Conservation (phyloP, 148 eudicot genomes). For the Agrostemma githago region DNA sequence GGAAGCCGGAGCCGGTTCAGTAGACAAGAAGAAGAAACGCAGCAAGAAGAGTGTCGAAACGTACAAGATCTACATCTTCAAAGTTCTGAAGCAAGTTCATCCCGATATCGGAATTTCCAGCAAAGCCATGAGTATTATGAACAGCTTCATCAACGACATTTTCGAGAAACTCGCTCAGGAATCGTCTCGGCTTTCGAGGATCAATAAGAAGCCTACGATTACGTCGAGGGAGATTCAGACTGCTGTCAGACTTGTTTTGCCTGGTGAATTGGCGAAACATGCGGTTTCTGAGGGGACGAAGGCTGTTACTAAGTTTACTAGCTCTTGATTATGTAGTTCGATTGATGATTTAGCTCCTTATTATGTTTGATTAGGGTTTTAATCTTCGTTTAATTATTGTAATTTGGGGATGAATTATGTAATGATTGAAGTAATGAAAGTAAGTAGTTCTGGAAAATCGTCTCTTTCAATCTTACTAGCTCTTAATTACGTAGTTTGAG, state of each 20-base stretch:
- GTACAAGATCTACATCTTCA: constrained; percentile 67
- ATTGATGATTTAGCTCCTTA: too few species aligned
- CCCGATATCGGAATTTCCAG: constrained; percentile 60
- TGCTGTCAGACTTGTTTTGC: constrained; percentile 42
- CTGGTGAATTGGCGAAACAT: constrained; percentile 48
- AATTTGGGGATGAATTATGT: too few species aligned
- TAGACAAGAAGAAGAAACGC: constrained; percentile 59
- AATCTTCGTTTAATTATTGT: too few species aligned
- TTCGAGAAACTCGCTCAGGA: constrained; percentile 55
- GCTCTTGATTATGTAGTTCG: constrained; percentile 19
- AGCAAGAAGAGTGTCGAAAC: constrained; percentile 53
- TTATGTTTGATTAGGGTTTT: too few species aligned
- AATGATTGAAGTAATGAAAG: too few species aligned
- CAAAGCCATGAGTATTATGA: constrained; percentile 64
- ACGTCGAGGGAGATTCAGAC: constrained; percentile 51
- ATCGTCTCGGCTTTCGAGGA: constrained; percentile 37
- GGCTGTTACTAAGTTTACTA: constrained; percentile 49
- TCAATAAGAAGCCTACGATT: constrained; percentile 51
- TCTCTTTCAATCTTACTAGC: too few species aligned
- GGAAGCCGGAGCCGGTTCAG: constrained; percentile 38
- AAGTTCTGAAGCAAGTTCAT: constrained; percentile 55
- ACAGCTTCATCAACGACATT: constrained; percentile 53
- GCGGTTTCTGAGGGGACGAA: constrained; percentile 52
- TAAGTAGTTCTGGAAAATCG: too few species aligned
- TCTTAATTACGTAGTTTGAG: too few species aligned